Conservation (phyloP, 495 filamentous ascomycete species). For the Aspergillus conjunctus region DNA sequence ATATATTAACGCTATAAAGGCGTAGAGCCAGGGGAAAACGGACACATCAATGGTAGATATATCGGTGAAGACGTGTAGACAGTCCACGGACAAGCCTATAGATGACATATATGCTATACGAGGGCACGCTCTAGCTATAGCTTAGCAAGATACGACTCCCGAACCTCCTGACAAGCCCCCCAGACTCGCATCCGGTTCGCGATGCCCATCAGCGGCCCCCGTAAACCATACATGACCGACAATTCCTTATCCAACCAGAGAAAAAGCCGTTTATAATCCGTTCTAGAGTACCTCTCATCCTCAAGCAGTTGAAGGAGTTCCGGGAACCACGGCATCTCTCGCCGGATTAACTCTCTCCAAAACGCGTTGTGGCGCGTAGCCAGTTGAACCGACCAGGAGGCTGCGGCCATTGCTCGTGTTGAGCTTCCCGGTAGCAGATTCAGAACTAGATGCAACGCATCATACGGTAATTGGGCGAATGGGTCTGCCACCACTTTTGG, state of each 20-base stretch:
- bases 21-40: too few species aligned
- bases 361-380: neutral
- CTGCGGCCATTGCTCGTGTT: neutral
- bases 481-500: neutral
- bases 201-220: neutral
- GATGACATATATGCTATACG: neutral
- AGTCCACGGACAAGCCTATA: neutral
- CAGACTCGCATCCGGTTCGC: neutral
- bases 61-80: neutral
- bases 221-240: conserved; percentile 1
- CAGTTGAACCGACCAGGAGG: neutral
- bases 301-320: neutral
- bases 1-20: too few species aligned
- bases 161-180: neutral
- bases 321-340: neutral
- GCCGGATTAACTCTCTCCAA: neutral
- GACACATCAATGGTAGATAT: neutral
- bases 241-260: conserved; percentile 1
- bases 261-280: neutral
- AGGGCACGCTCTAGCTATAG: neutral
- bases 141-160: neutral
- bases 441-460: neutral
- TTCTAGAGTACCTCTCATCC: neutral
- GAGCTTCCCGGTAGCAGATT: neutral
- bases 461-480: neutral